Percentiles rank a stretch among this genome's conserved stretches.
Conservation (phyloP, 2,329 filamentous ascomycete species). For the Sclerotinia borealis region DNA sequence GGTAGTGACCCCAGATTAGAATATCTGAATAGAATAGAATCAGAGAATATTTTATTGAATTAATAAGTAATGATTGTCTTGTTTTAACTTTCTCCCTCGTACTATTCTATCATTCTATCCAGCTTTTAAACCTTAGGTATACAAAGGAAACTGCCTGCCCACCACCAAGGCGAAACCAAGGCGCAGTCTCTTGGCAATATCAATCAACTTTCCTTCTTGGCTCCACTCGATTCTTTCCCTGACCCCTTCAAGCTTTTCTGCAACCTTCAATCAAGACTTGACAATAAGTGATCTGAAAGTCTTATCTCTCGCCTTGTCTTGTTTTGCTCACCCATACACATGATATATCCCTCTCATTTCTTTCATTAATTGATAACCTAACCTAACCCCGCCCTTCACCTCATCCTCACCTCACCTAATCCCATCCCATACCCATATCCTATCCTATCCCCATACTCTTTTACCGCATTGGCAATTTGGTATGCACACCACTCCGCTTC, state of each 20-base stretch:
- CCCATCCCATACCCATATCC: no score
- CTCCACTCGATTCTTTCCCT: background rate
- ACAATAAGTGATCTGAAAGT: background rate
- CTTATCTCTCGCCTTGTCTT: conserved; percentile 5
- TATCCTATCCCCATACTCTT: background rate
- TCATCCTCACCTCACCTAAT: background rate
- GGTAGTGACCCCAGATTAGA: no score
- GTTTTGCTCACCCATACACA: no score
- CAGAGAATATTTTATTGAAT: no score
- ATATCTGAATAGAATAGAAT: no score
- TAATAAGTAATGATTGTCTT: background rate
- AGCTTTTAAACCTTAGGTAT: background rate
- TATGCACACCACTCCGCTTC: background rate
- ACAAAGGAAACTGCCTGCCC: background rate
- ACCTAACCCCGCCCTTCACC: background rate
- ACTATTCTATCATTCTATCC: background rate
- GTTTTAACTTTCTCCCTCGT: conserved; percentile 1
- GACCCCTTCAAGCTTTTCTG: conserved; percentile 4
- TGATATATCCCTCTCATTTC: background rate
- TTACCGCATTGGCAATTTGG: no score
- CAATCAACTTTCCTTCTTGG: conserved; percentile 7
- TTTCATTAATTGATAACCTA: background rate
- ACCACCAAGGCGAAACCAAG: conserved; percentile 5
- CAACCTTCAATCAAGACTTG: background rate
- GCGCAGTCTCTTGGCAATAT: conserved; percentile 6